These are phyloP conservation scores for Ophiocytium majus DNA, from an alignment of 352 stramenopile species.

Conservation along the genomic window DNA sequence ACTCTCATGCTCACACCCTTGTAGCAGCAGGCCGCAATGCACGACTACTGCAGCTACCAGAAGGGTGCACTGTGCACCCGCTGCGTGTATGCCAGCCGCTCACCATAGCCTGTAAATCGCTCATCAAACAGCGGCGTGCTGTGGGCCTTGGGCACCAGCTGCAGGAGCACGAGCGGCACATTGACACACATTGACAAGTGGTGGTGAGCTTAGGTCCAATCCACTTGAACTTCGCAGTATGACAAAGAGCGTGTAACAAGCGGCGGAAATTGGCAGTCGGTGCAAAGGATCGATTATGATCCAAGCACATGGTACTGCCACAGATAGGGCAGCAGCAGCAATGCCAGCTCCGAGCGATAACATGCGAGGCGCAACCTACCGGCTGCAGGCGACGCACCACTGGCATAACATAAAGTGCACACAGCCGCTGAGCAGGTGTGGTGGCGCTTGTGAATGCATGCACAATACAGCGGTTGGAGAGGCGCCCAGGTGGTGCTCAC, in stretches of 20 bases:
- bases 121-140: background rate
- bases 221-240: background rate
- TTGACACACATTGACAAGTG: background rate
- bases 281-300: background rate
- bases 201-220: background rate
- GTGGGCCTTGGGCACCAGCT: background rate
- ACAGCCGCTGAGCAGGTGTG: too few species aligned
- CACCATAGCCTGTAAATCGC: background rate
- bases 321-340: background rate
- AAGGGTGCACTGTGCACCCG: too few species aligned
- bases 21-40: background rate
- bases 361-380: too few species aligned
- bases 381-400: too few species aligned
- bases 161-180: background rate
- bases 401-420: too few species aligned
- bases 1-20: background rate
- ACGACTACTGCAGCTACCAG: background rate
- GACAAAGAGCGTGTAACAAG: background rate
- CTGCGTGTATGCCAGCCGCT: background rate
- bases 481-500: background rate
- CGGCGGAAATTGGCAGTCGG: background rate
- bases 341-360: background rate
- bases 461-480: too few species aligned
- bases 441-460: too few species aligned
- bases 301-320: background rate